Base-by-base conservation (phyloP, 164 flowering plant genomes). In the Taxillus chinensis region DNA sequence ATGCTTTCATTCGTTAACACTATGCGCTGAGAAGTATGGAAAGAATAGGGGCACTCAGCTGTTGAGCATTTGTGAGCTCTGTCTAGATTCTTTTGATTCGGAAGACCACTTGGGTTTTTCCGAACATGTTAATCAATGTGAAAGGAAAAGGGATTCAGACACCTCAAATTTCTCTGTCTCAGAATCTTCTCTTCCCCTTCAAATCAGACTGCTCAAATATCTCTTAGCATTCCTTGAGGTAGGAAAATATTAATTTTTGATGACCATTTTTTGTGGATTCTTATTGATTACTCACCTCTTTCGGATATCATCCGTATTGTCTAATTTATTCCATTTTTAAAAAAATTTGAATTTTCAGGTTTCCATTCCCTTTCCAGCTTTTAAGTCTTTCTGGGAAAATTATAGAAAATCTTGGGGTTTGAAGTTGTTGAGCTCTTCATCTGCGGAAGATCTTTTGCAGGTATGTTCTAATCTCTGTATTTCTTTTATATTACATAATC, bases 361-460 rank as follows among this genome's bases (percentile, higher is more conserved):
- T 7, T 57, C 59, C 41, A 57, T 57, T 57, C 59, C 41, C 11
- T 40, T 41, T 5, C 41, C 0, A 11, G 59, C 59, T 40, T n/a
- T 57, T 40, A 12, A 57, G 4, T 57, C 59, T 57, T 38, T 38
- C 13, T 57, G 59, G 59, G 43, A 38, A 57, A 4, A 14, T 38
- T 38, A 57, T 40, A 57, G 59, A 13, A 57, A 13, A 57, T 9
- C 59, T 57, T 57, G 59, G 59, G 59, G 59, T 3, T 37, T 57
- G 41, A 57, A 57, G 59, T 38, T 57, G 41, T 7, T 6, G 7
- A 40, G 3, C 3, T 37, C 59, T 9, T 57, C 59, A 38, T 57
- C 43, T 3, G 39, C 59, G 7, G 59, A 57, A 15, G 41, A 57
- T 40, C 59, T 57, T 38, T 40, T 57, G 43, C 59, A 57, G 59